These are phyloP conservation scores for Colletotrichum aenigma DNA, from an alignment of 2,329 filamentous ascomycete genomes.

Conservation along the genomic window DNA sequence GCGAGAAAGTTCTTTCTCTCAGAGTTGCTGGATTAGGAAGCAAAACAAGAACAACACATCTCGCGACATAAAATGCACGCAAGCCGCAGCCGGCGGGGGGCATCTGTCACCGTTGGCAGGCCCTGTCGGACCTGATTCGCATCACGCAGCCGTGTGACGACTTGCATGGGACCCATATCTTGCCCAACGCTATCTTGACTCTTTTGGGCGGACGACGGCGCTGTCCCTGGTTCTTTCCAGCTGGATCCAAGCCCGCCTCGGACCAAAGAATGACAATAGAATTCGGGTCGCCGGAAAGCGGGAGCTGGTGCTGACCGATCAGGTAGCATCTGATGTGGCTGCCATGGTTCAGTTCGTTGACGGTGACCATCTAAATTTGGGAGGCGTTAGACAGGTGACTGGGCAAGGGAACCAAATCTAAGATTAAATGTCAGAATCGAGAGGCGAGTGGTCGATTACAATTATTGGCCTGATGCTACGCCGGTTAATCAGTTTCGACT, in stretches of 20 bases:
- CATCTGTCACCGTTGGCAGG: neutral
- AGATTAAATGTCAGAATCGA: conserved; percentile 5
- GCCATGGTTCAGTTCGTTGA: neutral
- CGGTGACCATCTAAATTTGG: conserved; percentile 1
- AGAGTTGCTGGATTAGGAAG: neutral
- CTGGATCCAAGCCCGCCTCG: neutral
- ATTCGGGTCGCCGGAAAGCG: neutral
- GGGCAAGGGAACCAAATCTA: neutral
- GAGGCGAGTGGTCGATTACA: conserved; percentile 6
- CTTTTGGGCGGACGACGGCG: neutral
- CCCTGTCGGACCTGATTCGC: neutral
- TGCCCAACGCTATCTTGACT: neutral
- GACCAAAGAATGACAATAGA: neutral
- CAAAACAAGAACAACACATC: neutral
- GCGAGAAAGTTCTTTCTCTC: neutral
- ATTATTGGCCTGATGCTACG: neutral
- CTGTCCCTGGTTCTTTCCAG: neutral
- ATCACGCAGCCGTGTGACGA: conserved; percentile 1
- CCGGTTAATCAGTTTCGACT: neutral
- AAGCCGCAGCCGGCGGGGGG: neutral
- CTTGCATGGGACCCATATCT: neutral
- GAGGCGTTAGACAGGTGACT: conserved; percentile 4
- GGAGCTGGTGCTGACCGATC: neutral
- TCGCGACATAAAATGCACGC: neutral
- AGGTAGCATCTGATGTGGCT: neutral